Evolutionary conservation across 768 basidiomycete genomes (phyloP), one percentile per base, ranked within the genome.

Genomic region (Vishniacozyma victoriae): DNA sequence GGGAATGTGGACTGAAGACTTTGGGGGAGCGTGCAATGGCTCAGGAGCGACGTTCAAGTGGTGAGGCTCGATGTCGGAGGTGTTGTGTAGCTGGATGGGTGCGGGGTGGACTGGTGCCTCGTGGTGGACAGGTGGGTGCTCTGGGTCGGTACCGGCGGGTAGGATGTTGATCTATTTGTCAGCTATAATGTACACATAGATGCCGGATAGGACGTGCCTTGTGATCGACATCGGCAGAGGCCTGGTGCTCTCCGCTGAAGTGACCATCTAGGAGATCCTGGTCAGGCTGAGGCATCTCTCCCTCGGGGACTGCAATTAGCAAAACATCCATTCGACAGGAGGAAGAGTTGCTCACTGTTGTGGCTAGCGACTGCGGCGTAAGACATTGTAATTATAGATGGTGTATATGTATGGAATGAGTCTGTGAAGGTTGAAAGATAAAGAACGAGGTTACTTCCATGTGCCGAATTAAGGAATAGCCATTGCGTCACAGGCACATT

Each of bases 281-380:
- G 62, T 86, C 82, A 39, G 86, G 78, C 33, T 77, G 78, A 12
- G 86, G 83, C 77, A 83, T 73, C 38, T 63, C 54, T 31, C 60
- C 67, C n/a, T 46, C 47, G 36, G 68, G 68, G 39, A 67, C 70
- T 71, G 54, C 25, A 15, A 20, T n/a, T 35, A 9, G 22, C 6
- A 31, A 16, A 19, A 46, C 38, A 29, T 33, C 24, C 23, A 18
- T 15, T 24, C 16, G 20, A 40, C 14, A 18, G 18, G 3, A 16
- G 29, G 5, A 15, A 40, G 22, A 13, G 42, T 13, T 13, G 69
- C 69, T 41, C 58, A 76, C 77, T 77, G 72, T 86, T 80, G 53
- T 78, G 74, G 22, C 79, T 78, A 50, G 82, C 79, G 62, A 83
- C 79, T 25, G 78, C 73, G 19, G 85, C 85, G 79, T 85, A 87